Conservation (phyloP, 805 yeast species). For the Candida arabinofermentans region DNA sequence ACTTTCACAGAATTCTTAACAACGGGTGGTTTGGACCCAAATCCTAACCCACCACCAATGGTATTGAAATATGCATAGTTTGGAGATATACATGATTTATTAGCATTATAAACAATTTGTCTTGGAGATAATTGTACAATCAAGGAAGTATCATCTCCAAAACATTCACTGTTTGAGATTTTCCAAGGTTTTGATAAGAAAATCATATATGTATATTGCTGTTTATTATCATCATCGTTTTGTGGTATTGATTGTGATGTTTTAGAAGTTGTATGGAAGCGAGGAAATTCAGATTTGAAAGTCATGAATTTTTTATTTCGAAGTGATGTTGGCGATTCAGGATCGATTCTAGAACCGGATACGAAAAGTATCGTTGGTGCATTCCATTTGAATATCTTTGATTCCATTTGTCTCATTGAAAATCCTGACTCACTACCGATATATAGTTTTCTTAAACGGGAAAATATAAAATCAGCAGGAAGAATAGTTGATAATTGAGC, state of each 20-base stretch:
- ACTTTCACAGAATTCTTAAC: conserved; percentile 40
- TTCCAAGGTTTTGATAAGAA: conserved; percentile 74
- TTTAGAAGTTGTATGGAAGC: conserved; percentile 26
- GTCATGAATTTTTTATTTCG: conserved; percentile 45
- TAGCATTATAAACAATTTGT: conserved; percentile 44
- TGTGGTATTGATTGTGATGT: conserved; percentile 9
- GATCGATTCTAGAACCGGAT: conserved; percentile 53
- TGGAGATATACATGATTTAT: conserved; percentile 19
- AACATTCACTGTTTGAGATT: conserved; percentile 61
- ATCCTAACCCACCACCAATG: conserved; percentile 76
- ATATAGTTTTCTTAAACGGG: conserved; percentile 57
- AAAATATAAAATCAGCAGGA: conserved; percentile 37
- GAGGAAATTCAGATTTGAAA: conserved; percentile 49
- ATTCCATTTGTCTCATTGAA: conserved; percentile 82
- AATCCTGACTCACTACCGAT: conserved; percentile 77
- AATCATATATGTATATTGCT: conserved; percentile 53
- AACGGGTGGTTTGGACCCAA: conserved; percentile 68
- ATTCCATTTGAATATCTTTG: conserved; percentile 82
- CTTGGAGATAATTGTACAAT: conserved; percentile 67
- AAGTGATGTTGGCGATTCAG: conserved; percentile 20
- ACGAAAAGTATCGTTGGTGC: conserved; percentile 77
- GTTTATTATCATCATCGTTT: conserved; percentile 34
- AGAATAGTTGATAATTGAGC: conserved; percentile 37
- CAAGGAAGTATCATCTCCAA: conserved; percentile 58
- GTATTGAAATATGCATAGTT: conserved; percentile 62